Evolutionary conservation across 2,329 filamentous ascomycete species (phyloP), one percentile per base, ranked within the genome.

Genomic region (Sclerotinia spermophila): DNA sequence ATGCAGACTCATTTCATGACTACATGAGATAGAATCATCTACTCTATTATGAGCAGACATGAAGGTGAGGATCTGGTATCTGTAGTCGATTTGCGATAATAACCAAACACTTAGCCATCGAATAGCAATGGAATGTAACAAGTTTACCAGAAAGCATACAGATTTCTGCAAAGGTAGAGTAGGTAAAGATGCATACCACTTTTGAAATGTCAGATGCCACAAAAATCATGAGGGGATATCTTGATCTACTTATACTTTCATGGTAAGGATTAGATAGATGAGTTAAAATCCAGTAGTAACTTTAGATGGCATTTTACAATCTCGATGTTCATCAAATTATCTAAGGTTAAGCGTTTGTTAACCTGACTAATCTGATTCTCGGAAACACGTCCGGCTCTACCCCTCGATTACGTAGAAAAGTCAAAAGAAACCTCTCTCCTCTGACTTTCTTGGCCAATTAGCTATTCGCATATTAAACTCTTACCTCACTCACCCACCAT

Each of bases 221-320:
- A 3, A 13, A 38, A 64, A 27, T 19, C 7, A 27, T 21, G 11
- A 65, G 8, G 61, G 45, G 61, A 38, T 19, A 6, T 38, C n/a
- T 21, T 38, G 21, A 45, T 38, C 45, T 38, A n/a, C 24, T 65
- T 65, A 30, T 65, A 40, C 33, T 53, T 53, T 8, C 0, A 2
- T 27, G 7, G 7, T 53, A 3, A 24, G 40, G 10, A n/a, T n/a
- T n/a, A 7, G 19, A 21, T n/a, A 27, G 15, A 51, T n/a, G 5
- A 11, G 15, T 6, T 21, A 13, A 8, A 33, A 21, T 11, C 8
- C 53, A 56, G 21, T 40, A 38, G 5, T 40, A 17, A 38, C 27
- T 65, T 38, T 2, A 65, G 8, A 65, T 65, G 62, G 62, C 33
- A 65, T 65, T 65, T 44, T 19, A 35, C 45, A 65, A 53, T 65